phyloP scores from a whole-genome alignment of 805 yeast species.

The Ogataea trehalophila region DNA sequence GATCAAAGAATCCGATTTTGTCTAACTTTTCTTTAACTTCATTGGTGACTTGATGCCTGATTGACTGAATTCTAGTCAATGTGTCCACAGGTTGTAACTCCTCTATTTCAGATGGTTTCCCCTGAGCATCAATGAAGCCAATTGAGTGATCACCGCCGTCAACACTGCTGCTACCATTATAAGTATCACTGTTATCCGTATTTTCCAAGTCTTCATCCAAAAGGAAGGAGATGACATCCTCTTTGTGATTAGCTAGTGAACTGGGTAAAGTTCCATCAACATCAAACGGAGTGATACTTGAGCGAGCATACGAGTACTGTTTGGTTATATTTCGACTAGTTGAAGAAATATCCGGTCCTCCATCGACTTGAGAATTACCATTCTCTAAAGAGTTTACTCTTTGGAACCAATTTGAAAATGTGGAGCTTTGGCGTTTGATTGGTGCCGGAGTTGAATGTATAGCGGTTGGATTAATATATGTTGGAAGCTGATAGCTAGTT shows the following conservation, averaged over 20 bases:
- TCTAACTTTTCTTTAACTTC: conserved; percentile 16
- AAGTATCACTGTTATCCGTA: conserved; percentile 4
- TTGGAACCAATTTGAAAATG: conserved; percentile 10
- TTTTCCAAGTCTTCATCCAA: conserved; percentile 11
- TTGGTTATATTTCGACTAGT: conserved; percentile 5
- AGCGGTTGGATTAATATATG: not conserved
- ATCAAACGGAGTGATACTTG: conserved; percentile 9
- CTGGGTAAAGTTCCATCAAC: conserved; percentile 13
- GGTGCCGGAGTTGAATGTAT: not conserved
- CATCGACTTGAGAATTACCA: not conserved
- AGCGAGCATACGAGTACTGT: conserved; percentile 11
- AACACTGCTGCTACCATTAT: not conserved
- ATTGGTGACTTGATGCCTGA: conserved; percentile 13
- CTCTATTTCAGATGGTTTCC: not conserved
- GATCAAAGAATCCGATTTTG: conserved; percentile 25
- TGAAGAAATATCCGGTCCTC: not conserved
- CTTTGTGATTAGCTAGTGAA: conserved; percentile 6
- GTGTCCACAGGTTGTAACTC: not conserved
- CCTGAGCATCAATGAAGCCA: not conserved
- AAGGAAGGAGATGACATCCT: conserved; percentile 15
- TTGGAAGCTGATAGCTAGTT: not conserved
- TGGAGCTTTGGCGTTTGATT: conserved; percentile 1
- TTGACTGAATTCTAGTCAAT: conserved; percentile 8
- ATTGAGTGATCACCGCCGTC: not conserved
- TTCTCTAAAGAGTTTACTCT: conserved; percentile 5